Conservation (phyloP, 306 rosid genomes). For the Hippophae gyantsensis region DNA sequence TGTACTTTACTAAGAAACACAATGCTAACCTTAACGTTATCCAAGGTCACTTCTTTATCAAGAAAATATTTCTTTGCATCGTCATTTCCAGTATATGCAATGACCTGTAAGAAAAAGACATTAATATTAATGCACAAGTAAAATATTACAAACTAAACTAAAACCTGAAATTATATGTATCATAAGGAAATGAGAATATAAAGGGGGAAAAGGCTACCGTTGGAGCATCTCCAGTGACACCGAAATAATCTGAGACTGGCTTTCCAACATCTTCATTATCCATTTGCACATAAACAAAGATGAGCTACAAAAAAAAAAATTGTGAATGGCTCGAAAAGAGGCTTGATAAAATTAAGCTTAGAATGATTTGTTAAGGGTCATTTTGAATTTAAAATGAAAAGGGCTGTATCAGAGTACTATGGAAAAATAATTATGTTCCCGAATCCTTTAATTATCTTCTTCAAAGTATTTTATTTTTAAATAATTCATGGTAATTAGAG, state of each 20-base stretch:
- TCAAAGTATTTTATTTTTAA: too few relatives aligned
- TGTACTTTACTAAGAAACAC: neutral
- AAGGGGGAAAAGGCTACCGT: constrained; percentile 34
- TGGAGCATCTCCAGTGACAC: constrained; percentile 66
- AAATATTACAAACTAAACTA: constrained; percentile 11
- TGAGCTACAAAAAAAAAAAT: constrained; percentile 47
- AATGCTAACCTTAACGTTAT: constrained; percentile 58
- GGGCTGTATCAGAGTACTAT: too few relatives aligned
- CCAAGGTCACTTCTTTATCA: constrained; percentile 58
- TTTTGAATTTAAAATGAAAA: too few relatives aligned
- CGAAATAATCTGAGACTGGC: constrained; percentile 91
- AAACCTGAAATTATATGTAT: constrained; percentile 1
- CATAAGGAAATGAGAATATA: constrained; percentile 2
- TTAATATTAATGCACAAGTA: constrained; percentile 1
- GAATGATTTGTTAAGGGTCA: too few relatives aligned
- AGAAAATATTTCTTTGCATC: constrained; percentile 73
- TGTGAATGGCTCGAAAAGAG: neutral
- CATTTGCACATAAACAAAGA: constrained; percentile 67
- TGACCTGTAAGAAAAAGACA: constrained; percentile 38
- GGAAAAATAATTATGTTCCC: too few relatives aligned
- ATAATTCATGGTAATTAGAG: too few relatives aligned
- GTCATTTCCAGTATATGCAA: constrained; percentile 83
- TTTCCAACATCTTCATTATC: constrained; percentile 88
- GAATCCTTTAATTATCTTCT: too few relatives aligned
- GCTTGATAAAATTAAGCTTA: neutral